Conservation (phyloP, 768 basidiomycete species). For the Strobilomyces dryophilus region DNA sequence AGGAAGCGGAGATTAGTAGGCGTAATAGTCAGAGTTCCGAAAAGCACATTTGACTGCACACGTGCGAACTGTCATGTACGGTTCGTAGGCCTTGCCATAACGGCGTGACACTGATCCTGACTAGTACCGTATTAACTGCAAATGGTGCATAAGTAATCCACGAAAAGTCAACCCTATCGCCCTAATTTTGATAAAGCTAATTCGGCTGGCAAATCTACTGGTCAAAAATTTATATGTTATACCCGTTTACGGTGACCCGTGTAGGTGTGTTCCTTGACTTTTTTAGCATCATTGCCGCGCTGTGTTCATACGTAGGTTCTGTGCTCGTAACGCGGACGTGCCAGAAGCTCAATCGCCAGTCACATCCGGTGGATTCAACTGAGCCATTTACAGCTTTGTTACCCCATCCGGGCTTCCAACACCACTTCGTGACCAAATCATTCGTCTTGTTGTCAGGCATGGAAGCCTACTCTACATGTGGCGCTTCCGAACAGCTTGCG, state of each 20-base stretch:
- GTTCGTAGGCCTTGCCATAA: not conserved
- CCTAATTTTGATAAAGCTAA: too few relatives aligned
- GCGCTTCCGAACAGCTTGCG: not conserved
- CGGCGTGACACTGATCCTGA: not conserved
- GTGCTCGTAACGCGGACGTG: not conserved
- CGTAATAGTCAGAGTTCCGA: not conserved
- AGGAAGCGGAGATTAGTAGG: not conserved
- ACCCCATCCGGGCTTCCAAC: not conserved
- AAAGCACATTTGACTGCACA: not conserved
- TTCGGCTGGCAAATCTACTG: too few relatives aligned
- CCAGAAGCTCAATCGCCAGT: not conserved
- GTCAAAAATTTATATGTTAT: too few relatives aligned
- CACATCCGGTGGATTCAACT: not conserved
- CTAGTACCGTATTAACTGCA: not conserved
- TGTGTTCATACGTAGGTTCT: not conserved
- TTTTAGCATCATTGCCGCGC: not conserved
- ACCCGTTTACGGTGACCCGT: too few relatives aligned
- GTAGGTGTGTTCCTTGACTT: not conserved
- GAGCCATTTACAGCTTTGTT: not conserved
- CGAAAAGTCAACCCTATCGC: too few relatives aligned
- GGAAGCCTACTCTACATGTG: not conserved
- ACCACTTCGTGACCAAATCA: not conserved
- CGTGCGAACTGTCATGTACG: not conserved
- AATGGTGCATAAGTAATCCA: too few relatives aligned
- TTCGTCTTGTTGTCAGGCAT: not conserved